Percentiles rank a stretch among this genome's conserved stretches.
phyloP scores from a whole-genome alignment of 768 basidiomycete genomes.

The Rickenella mellea region DNA sequence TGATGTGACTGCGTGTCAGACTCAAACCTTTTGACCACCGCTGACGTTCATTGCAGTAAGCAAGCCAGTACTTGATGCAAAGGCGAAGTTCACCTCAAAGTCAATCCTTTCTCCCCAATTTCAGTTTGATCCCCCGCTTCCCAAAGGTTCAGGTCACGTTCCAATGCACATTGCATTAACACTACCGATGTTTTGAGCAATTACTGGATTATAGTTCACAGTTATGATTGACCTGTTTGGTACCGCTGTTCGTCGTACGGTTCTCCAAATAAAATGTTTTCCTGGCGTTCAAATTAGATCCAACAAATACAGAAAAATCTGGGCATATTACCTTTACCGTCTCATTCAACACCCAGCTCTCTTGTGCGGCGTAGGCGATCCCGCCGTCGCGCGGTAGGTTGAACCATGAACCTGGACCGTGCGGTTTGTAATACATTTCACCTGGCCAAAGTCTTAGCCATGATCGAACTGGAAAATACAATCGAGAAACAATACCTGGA shows the following conservation, averaged over 20 bases:
- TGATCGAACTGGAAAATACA: neutral
- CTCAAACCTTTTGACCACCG: slow-evolving; percentile 38
- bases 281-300: slow-evolving; percentile 20
- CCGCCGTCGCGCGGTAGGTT: slow-evolving; percentile 34
- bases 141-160: slow-evolving; percentile 36
- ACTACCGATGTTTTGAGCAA: slow-evolving; percentile 13
- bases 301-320: slow-evolving; percentile 32
- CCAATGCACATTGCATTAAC: slow-evolving; percentile 27
- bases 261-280: slow-evolving; percentile 44
- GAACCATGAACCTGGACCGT: slow-evolving; percentile 25
- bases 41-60: slow-evolving; percentile 8
- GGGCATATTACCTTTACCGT: slow-evolving; percentile 21
- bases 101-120: slow-evolving; percentile 59
- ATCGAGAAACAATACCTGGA: neutral
- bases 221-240: slow-evolving; percentile 21
- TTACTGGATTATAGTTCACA: neutral
- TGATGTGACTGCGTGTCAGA: neutral
- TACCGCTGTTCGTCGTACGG: slow-evolving; percentile 36
- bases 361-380: slow-evolving; percentile 39
- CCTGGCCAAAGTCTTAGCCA: too few species aligned
- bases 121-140: slow-evolving; percentile 60
- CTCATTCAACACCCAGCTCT: slow-evolving; percentile 40
- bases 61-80: too few species aligned
- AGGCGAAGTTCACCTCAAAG: slow-evolving; percentile 30
- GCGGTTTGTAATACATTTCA: slow-evolving; percentile 22